phyloP scores from a whole-genome alignment of 2,329 filamentous ascomycete species.

The Claviceps purpurea region DNA sequence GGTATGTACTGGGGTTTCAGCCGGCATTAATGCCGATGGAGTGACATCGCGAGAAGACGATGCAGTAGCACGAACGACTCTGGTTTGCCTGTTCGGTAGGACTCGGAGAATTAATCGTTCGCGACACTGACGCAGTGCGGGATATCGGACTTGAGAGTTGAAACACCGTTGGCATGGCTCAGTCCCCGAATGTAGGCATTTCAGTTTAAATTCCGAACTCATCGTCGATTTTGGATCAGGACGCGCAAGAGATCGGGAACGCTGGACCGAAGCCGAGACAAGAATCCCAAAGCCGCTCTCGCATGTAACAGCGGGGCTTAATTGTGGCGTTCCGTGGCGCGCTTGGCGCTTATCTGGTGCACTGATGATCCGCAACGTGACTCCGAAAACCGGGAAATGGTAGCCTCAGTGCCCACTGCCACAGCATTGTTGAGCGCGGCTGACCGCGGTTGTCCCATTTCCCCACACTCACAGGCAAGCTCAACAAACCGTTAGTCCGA shows the following conservation, averaged over 20 bases:
- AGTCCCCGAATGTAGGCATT: too few species aligned
- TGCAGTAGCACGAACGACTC: neutral
- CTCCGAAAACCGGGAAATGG: too few species aligned
- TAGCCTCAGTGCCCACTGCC: neutral
- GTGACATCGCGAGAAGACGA: neutral
- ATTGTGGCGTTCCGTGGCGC: too few species aligned
- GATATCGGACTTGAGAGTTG: conserved; percentile 10
- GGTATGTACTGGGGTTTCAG: neutral
- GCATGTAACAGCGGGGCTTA: too few species aligned
- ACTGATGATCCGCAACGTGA: too few species aligned
- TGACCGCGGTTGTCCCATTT: neutral
- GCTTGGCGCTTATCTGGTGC: too few species aligned
- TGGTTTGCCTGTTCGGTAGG: conserved; percentile 1
- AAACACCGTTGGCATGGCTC: too few species aligned
- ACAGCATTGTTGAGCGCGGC: neutral
- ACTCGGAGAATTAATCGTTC: neutral
- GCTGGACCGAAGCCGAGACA: too few species aligned
- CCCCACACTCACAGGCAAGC: neutral
- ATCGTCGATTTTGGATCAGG: too few species aligned
- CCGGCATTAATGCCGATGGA: neutral
- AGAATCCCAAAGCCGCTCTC: too few species aligned
- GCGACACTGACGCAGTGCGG: conserved; percentile 12
- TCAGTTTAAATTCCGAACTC: too few species aligned
- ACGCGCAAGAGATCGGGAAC: too few species aligned
- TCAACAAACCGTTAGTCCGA: neutral